Percentiles rank a stretch among this genome's conserved stretches.
Conservation (phyloP, 2,329 filamentous ascomycete genomes). For the Penicillium hordei region DNA sequence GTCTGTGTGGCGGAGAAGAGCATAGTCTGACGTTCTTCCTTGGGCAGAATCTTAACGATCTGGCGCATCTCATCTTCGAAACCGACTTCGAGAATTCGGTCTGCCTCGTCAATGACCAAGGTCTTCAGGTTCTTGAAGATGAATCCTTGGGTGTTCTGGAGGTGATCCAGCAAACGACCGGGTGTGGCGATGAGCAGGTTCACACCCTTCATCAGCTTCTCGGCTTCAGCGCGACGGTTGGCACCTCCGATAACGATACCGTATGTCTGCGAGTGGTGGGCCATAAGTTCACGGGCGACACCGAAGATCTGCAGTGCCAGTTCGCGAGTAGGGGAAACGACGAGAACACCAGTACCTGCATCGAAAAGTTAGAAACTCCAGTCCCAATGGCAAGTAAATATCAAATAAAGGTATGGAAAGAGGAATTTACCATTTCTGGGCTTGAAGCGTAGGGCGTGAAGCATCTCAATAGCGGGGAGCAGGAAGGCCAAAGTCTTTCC, state of each 20-base stretch:
- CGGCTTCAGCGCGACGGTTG: constrained; percentile 83
- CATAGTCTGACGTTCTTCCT: constrained; percentile 87
- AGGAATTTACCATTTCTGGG: constrained; percentile 70
- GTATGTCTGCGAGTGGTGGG: constrained; percentile 89
- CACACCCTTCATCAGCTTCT: constrained; percentile 91
- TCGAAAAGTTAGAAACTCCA: constrained; percentile 10
- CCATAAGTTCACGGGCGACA: constrained; percentile 89
- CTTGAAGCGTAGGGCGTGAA: constrained; percentile 87
- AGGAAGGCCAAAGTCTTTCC: constrained; percentile 96
- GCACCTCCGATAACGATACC: constrained; percentile 96
- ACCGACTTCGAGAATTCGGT: constrained; percentile 92
- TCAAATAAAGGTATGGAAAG: neutral
- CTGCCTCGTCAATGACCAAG: constrained; percentile 93
- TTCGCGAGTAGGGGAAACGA: constrained; percentile 91
- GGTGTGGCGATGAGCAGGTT: constrained; percentile 94
- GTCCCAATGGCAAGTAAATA: neutral
- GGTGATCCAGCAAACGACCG: constrained; percentile 86
- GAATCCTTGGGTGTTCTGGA: constrained; percentile 88
- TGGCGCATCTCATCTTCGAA: constrained; percentile 99
- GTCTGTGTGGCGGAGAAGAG: constrained; percentile 99
- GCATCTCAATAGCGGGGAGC: constrained; percentile 90
- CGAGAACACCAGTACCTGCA: constrained; percentile 75
- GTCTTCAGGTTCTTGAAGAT: constrained; percentile 90
- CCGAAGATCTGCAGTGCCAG: constrained; percentile 94
- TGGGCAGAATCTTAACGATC: constrained; percentile 90